These are phyloP conservation scores for Xanthoceras sorbifolium DNA, from an alignment of 345 rosid genomes.

Conservation along the genomic window DNA sequence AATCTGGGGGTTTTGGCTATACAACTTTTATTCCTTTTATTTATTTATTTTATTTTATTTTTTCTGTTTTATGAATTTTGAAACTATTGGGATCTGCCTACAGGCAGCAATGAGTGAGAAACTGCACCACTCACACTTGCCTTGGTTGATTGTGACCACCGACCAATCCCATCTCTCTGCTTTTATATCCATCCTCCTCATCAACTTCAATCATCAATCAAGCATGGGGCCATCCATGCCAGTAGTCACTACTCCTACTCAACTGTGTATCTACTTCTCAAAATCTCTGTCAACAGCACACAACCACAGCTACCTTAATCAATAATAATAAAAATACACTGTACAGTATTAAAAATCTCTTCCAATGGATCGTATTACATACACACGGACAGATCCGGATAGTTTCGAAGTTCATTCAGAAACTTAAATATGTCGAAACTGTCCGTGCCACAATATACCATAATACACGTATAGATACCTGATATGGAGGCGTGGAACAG, in stretches of 20 bases:
- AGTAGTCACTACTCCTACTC: no score
- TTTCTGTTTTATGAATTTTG: background rate
- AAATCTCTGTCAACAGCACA: background rate
- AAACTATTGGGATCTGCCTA: background rate
- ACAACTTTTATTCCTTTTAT: no score
- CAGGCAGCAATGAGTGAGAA: background rate
- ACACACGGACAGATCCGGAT: no score
- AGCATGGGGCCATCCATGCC: background rate
- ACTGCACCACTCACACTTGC: background rate
- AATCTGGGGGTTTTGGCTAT: no score
- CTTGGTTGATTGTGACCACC: slow-evolving; percentile 2
- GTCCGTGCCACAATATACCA: no score
- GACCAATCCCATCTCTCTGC: slow-evolving; percentile 8
- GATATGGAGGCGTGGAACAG: no score
- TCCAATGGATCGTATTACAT: no score
- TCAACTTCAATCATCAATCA: background rate
- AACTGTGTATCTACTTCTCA: background rate
- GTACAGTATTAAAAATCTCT: no score
- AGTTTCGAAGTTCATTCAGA: background rate
- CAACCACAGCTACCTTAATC: background rate
- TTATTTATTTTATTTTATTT: no score
- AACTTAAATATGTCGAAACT: no score
- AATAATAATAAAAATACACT: no score
- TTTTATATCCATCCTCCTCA: background rate
- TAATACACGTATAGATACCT: no score